These are phyloP conservation scores for Metarhizium rileyi DNA, from an alignment of 2,329 filamentous ascomycete genomes.

Conservation along the genomic window DNA sequence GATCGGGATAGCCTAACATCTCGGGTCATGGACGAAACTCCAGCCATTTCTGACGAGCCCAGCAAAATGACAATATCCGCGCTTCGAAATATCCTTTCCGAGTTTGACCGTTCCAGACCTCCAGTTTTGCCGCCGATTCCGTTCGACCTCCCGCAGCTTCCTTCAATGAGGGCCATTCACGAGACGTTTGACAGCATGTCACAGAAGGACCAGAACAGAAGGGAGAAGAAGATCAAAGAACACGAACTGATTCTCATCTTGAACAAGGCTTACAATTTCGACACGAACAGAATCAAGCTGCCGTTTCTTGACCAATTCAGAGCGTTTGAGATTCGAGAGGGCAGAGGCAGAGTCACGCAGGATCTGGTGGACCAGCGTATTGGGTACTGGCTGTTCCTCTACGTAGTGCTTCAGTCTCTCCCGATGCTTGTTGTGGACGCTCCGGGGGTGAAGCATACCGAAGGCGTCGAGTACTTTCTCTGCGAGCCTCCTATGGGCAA, in stretches of 20 bases:
- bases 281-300: slow-evolving; percentile 46
- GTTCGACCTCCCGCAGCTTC: slow-evolving; percentile 75
- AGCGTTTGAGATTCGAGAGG: slow-evolving; percentile 60
- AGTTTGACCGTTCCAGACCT: slow-evolving; percentile 82
- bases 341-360: slow-evolving; percentile 50
- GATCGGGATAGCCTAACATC: slow-evolving; percentile 72
- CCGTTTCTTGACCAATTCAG: slow-evolving; percentile 63
- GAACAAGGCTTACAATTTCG: slow-evolving; percentile 72
- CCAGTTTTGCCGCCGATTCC: slow-evolving; percentile 87
- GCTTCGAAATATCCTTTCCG: slow-evolving; percentile 68
- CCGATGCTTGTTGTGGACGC: slow-evolving; percentile 72
- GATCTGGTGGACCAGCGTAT: slow-evolving; percentile 63
- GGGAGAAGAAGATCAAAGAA: slow-evolving; percentile 63
- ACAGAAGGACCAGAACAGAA: slow-evolving; percentile 64
- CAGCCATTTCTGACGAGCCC: slow-evolving; percentile 43
- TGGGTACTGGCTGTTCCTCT: slow-evolving; percentile 75
- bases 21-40: slow-evolving; percentile 60
- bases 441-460: slow-evolving; percentile 55
- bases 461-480: slow-evolving; percentile 73
- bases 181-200: slow-evolving; percentile 56
- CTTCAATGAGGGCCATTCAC: slow-evolving; percentile 56
- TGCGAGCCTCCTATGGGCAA: slow-evolving; percentile 66
- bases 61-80: slow-evolving; percentile 56
- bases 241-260: slow-evolving; percentile 69
- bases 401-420: slow-evolving; percentile 65